A percentile compares a stretch with the other conserved stretches of the same genome.
Conservation (phyloP, 768 basidiomycete species). For the Sarcomyxa edulis region DNA sequence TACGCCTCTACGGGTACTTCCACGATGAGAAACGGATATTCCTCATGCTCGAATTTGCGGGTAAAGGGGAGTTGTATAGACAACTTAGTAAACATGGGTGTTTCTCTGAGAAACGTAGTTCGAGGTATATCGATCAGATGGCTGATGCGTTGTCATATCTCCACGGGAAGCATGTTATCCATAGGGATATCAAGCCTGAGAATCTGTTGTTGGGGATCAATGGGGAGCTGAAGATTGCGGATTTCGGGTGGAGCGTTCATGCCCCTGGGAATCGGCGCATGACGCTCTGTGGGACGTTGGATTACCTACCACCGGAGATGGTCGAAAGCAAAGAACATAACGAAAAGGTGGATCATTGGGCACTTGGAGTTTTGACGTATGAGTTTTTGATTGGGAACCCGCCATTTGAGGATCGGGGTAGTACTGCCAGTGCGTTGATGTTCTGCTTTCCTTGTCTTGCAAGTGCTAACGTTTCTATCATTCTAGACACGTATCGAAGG, state of each 20-base stretch:
- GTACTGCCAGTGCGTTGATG: constrained; percentile 58
- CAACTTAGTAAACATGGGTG: constrained; percentile 82
- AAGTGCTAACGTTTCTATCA: constrained; percentile 2
- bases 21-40: constrained; percentile 98
- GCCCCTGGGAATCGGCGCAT: constrained; percentile 85
- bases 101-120: constrained; percentile 85
- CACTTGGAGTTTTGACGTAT: constrained; percentile 92
- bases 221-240: constrained; percentile 96
- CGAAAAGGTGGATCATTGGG: constrained; percentile 93
- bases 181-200: constrained; percentile 98
- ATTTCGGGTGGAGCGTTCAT: constrained; percentile 99
- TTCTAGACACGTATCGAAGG: constrained; percentile 79
- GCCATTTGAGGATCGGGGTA: constrained; percentile 79
- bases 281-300: constrained; percentile 93
- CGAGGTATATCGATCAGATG: constrained; percentile 96
- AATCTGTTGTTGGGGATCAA: constrained; percentile 92
- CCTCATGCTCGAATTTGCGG: constrained; percentile 97
- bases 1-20: constrained; percentile 95
- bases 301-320: constrained; percentile 99
- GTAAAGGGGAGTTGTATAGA: constrained; percentile 95
- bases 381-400: constrained; percentile 85
- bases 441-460: not conserved
- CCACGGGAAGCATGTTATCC: constrained; percentile 95
- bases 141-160: constrained; percentile 91
- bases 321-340: constrained; percentile 87